Conservation (phyloP, 2,329 filamentous ascomycete species). For the Ophiocordyceps polyrhachis-furcata region DNA sequence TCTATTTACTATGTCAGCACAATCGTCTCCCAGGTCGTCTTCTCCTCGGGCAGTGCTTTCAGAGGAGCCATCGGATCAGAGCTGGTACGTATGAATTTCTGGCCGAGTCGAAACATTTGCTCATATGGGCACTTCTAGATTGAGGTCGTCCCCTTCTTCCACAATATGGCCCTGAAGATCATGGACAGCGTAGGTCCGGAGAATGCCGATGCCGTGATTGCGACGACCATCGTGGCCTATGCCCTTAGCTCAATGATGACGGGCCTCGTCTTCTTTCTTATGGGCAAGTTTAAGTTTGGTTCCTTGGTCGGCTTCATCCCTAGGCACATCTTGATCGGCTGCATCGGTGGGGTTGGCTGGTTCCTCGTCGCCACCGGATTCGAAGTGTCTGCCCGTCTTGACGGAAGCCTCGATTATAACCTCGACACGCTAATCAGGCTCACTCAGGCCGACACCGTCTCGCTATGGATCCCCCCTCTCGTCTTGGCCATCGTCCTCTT, state of each 20-base stretch:
- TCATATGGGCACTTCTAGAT: conserved; percentile 33
- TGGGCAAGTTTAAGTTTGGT: conserved; percentile 73
- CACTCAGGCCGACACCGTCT: conserved; percentile 52
- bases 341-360: conserved; percentile 92
- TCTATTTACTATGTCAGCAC: conserved; percentile 99
- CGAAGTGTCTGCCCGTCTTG: conserved; percentile 77
- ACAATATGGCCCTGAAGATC: conserved; percentile 92
- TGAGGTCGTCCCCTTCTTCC: conserved; percentile 96
- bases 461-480: conserved; percentile 70
- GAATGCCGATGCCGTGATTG: conserved; percentile 69
- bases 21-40: conserved; percentile 81
- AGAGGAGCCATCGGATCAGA: conserved; percentile 85
- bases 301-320: conserved; percentile 95
- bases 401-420: conserved; percentile 71
- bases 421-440: conserved; percentile 58
- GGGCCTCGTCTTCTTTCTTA: conserved; percentile 75
- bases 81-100: conserved; percentile 35
- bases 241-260: conserved; percentile 82
- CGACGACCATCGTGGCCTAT: conserved; percentile 85
- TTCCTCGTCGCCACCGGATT: conserved; percentile 84
- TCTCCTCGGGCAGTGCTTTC: conserved; percentile 75
- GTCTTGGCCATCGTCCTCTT: conserved; percentile 58
- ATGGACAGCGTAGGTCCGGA: conserved; percentile 59
- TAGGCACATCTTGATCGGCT: conserved; percentile 87
- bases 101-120: background rate